phyloP scores from a whole-genome alignment of 2,329 filamentous ascomycete species.

The Penicillium decumbens region DNA sequence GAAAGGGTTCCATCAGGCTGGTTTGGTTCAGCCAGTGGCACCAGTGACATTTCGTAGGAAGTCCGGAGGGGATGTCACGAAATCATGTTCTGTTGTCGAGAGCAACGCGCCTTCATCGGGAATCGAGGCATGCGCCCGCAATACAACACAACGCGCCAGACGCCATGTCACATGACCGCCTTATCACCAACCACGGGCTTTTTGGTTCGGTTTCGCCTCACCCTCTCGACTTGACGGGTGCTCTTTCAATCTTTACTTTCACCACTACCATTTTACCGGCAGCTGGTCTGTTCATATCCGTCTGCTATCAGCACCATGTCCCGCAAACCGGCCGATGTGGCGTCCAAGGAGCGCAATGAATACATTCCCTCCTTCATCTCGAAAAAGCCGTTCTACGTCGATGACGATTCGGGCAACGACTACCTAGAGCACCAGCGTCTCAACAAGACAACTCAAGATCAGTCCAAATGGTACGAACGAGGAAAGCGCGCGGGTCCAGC shows the following conservation, averaged over 20 bases:
- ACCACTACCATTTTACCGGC: neutral
- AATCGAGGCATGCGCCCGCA: slow-evolving; percentile 4
- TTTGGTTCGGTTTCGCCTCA: slow-evolving; percentile 4
- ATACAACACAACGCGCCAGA: slow-evolving; percentile 8
- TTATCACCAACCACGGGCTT: slow-evolving; percentile 3
- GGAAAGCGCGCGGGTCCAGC: slow-evolving; percentile 78
- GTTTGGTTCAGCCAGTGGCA: slow-evolving; percentile 18
- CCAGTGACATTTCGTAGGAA: slow-evolving; percentile 24
- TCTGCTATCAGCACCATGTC: slow-evolving; percentile 31
- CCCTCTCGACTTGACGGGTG: slow-evolving; percentile 8
- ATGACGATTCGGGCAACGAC: slow-evolving; percentile 69
- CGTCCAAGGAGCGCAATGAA: slow-evolving; percentile 84
- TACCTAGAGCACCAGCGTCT: slow-evolving; percentile 96
- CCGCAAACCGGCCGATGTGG: slow-evolving; percentile 51
- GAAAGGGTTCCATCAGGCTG: slow-evolving; percentile 66
- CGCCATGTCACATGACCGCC: slow-evolving; percentile 29
- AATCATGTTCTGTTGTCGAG: neutral
- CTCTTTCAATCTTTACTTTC: neutral
- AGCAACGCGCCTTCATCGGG: neutral
- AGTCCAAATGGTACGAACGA: slow-evolving; percentile 88
- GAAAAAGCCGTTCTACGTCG: slow-evolving; percentile 93
- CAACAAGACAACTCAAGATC: slow-evolving; percentile 62
- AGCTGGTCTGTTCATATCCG: neutral
- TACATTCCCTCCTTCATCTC: slow-evolving; percentile 98
- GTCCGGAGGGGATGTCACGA: neutral